Evolutionary conservation across 1,139 yeast species (phyloP).

Genomic region (Lodderomyces parapsilosis): DNA sequence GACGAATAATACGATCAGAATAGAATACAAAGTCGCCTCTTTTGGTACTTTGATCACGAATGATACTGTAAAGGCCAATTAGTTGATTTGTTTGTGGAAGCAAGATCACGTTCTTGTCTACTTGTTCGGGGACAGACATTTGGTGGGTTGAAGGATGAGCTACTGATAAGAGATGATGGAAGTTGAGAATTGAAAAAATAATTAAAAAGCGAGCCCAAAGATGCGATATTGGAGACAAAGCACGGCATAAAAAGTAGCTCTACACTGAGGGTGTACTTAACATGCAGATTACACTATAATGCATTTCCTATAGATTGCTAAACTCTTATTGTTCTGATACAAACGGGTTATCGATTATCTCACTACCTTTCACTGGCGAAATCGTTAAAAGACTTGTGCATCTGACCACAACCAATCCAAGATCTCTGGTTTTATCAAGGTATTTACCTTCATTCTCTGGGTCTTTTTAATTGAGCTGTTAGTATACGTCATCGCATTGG

Average conservation of each 20-base stretch:
- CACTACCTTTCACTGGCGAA: constrained; percentile 83
- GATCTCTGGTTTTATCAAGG: constrained; percentile 55
- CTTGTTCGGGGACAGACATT: constrained; percentile 26
- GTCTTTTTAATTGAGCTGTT: constrained; percentile 37
- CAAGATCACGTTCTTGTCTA: constrained; percentile 56
- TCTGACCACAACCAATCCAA: constrained; percentile 82
- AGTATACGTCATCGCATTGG: not conserved
- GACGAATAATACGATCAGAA: constrained; percentile 88
- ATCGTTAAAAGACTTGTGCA: constrained; percentile 81
- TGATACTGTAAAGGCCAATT: constrained; percentile 81
- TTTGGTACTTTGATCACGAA: constrained; percentile 74
- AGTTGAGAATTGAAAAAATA: not conserved
- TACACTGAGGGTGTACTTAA: no score
- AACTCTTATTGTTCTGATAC: constrained; percentile 17
- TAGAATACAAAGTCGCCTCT: constrained; percentile 94
- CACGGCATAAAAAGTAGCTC: no score
- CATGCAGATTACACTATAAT: not conserved
- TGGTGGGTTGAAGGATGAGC: not conserved
- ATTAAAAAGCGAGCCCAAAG: no score
- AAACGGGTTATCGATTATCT: constrained; percentile 74
- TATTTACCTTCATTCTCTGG: constrained; percentile 55
- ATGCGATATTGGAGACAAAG: no score
- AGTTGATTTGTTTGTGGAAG: constrained; percentile 90
- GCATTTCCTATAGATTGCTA: not conserved
- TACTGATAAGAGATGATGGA: constrained; percentile 1